Conservation (phyloP, 805 yeast genomes). For the Soucietia sequanensis region DNA sequence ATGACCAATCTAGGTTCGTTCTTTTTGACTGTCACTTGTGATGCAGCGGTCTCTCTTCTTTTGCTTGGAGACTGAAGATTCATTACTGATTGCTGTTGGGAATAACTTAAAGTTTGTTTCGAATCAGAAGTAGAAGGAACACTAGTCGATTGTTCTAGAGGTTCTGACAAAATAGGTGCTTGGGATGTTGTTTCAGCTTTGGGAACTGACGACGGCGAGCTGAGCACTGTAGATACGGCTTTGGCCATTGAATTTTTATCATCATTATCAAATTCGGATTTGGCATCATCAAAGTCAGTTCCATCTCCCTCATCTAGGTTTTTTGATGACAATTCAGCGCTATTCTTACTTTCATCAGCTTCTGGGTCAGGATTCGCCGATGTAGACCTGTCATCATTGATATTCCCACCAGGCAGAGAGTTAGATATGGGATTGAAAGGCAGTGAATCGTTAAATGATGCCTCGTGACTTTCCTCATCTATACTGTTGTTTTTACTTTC, state of each 20-base stretch:
- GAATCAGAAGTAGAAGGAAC: neutral
- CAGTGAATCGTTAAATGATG: constrained; percentile 4
- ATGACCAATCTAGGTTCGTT: constrained; percentile 69
- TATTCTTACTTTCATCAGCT: neutral
- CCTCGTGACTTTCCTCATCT: constrained; percentile 1
- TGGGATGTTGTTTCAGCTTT: neutral
- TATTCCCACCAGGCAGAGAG: neutral
- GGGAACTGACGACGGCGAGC: neutral
- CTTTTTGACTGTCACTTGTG: constrained; percentile 8
- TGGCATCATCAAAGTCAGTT: neutral
- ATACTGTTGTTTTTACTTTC: constrained; percentile 2
- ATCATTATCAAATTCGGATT: neutral
- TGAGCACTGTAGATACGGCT: neutral
- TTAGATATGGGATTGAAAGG: constrained; percentile 1
- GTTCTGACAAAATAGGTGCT: neutral
- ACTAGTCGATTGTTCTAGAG: neutral
- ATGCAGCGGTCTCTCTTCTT: constrained; percentile 15
- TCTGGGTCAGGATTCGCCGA: no score
- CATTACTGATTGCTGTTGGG: constrained; percentile 27
- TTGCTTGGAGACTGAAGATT: constrained; percentile 28
- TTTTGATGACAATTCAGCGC: neutral
- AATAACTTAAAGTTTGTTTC: constrained; percentile 19
- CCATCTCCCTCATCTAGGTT: neutral
- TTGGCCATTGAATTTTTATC: neutral
- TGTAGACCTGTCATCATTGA: no score